Base-by-base conservation (phyloP, 2,329 filamentous ascomycete genomes). In the Beauveria australis region DNA sequence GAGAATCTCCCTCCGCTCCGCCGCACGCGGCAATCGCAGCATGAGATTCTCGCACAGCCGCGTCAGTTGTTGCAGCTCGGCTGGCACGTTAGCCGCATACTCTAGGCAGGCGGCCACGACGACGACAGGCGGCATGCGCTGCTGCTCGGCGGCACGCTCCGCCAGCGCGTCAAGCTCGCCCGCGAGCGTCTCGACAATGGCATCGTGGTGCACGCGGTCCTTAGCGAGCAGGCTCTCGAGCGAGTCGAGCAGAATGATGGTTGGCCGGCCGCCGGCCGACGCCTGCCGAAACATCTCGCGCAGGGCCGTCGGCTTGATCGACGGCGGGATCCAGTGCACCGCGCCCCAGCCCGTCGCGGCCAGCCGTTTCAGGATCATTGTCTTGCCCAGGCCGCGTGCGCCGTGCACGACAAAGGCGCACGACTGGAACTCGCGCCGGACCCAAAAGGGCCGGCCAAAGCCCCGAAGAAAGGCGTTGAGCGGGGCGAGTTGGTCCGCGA, bases 351-450 rank as follows among this genome's bases (percentile, higher is more conserved):
- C 81, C 0, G 85, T 83, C 7, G 78, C 80, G 9, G 86, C 82
- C 22, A 97, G 78, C 37, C 83, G 82, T 18, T 87, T 73, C 1
- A 97, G 76, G 0, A 97, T 77, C 64, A 89, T 80, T 0, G 85
- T 88, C 75, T 97, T 97, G 26, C 93, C 93, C 0, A 90, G 95
- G 12, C 93, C 92, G 63, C 85, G 84, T 19, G 89, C 87, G 16
- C 93, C 93, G 70, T 95, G 87, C 5, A 97, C 78, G 26, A 94
- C 79, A 41, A 94, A 81, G 0, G 85, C 85, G 57, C 82, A 79
- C 1, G 81, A 75, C 66, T 68, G 72, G 33, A 68, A 65, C 64
- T 75, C 67, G 60, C 67, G 61, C 60, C 68, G 62, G 48, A 69
- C 54, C 61, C 67, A 66, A 43, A 72, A 72, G 1, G 67, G 68